A percentile compares a stretch with the other conserved stretches of the same genome.
phyloP scores from a whole-genome alignment of 192 early-diverging fungal species.

The Umbelopsis ramanniana region DNA sequence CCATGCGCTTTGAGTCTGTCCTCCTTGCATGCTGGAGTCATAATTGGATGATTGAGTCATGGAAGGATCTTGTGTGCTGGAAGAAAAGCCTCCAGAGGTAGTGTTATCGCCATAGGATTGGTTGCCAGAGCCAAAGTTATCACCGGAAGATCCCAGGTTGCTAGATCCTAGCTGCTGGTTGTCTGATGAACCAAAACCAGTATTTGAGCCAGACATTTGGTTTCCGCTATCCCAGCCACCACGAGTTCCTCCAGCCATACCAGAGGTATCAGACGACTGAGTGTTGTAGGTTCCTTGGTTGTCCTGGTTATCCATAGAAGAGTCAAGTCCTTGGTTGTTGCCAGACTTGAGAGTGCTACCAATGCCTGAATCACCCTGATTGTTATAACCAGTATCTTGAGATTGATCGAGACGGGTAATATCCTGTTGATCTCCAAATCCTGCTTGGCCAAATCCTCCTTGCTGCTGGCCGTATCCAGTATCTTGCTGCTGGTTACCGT shows the following conservation, averaged over 20 bases:
- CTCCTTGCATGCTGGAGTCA: not conserved
- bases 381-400: not conserved
- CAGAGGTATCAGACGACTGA: not conserved
- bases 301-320: not conserved
- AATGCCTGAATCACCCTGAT: not conserved
- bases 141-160: not conserved
- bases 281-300: not conserved
- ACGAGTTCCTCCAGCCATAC: not conserved
- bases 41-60: not conserved
- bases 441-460: not conserved
- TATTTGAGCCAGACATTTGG: not conserved
- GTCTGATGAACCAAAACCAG: not conserved
- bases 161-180: not conserved
- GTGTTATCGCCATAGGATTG: not conserved
- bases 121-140: not conserved
- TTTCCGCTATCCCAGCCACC: not conserved
- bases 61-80: not conserved
- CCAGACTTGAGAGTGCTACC: not conserved
- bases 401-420: not conserved
- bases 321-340: not conserved
- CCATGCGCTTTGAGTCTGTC: slow-evolving; percentile 2
- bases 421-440: not conserved
- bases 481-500: slow-evolving; percentile 3
- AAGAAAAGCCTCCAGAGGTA: not conserved
- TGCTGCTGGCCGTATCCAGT: slow-evolving; percentile 2